Evolutionary conservation across 2,329 filamentous ascomycete genomes (phyloP), one percentile per base, ranked within the genome.

Genomic region (Colletotrichum aenigma): DNA sequence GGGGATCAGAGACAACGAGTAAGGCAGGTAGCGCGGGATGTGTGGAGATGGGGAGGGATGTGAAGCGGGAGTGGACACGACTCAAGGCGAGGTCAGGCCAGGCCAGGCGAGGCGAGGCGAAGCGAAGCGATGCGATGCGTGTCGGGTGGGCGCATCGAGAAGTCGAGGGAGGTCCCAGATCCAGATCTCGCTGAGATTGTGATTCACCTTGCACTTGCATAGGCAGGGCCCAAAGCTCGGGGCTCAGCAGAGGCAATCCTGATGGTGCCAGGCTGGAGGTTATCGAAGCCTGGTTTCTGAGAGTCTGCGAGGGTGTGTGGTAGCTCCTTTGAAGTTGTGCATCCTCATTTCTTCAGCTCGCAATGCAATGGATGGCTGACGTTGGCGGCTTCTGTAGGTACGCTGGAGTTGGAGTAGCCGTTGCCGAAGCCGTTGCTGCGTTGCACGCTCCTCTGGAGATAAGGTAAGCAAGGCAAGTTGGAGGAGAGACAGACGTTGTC

Each of bases 121-220:
- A 4, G 43, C n/a, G 43, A 48, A 52, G 43, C 43, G 43, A 52
- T 21, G 36, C 64, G 36, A 66, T 62, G 58, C 58, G n/a, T 64
- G 61, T 28, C 34, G 61, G 48, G 65, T 56, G 38, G 30, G 32
- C 30, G 48, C 65, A 34, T 56, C 48, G 28, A 67, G 18, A 38
- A 56, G 10, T 56, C 8, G 48, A 69, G 66, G 55, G 66, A 70
- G 55, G 67, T 26, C 56, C 55, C 66, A 58, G 67, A 70, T 62
- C 67, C 36, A 70, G 67, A 70, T 70, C 67, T 70, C 6, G 48
- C 38, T 43, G 56, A 70, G 21, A 38, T 67, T 56, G 12, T 70
- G 67, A 70, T 70, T 70, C 67, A 70, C 67, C 36, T 52, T 36
- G 36, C 55, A 36, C 67, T 70, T 62, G 67, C 67, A 62, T 70